phyloP scores from a whole-genome alignment of 2,329 filamentous ascomycete genomes.

The Alternaria metachromatica region DNA sequence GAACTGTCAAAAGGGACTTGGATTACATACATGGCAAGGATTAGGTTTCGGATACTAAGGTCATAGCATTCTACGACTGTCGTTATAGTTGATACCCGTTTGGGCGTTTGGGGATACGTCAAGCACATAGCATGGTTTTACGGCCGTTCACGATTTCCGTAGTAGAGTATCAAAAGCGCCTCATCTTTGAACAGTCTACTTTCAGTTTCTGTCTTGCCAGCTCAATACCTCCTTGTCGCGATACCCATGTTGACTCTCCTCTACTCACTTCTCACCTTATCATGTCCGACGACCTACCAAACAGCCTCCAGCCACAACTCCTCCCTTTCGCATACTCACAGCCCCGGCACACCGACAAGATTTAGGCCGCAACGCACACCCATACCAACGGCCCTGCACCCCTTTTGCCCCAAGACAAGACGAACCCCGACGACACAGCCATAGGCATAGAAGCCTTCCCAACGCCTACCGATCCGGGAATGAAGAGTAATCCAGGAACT shows the following conservation, averaged over 20 bases:
- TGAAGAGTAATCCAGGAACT: background rate
- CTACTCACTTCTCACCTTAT: background rate
- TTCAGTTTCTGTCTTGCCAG: background rate
- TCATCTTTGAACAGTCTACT: background rate
- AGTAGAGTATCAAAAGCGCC: background rate
- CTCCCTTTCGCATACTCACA: background rate
- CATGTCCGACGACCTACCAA: background rate
- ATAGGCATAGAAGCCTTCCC: background rate
- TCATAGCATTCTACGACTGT: background rate
- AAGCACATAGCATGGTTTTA: background rate
- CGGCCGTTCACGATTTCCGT: background rate
- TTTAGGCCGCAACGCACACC: background rate
- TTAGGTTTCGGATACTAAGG: background rate
- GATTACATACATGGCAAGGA: background rate
- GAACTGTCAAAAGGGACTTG: background rate
- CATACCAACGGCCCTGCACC: background rate
- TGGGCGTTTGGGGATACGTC: background rate
- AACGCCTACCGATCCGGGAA: background rate
- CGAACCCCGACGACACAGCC: background rate
- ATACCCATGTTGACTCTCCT: background rate
- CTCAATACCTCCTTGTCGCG: background rate
- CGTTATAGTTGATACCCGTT: conserved; percentile 9
- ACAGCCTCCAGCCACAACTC: background rate
- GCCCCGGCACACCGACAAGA: background rate
- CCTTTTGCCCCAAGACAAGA: background rate